phyloP scores from a whole-genome alignment of 129 eudicot genomes.

The Heracleum sosnowskyi region DNA sequence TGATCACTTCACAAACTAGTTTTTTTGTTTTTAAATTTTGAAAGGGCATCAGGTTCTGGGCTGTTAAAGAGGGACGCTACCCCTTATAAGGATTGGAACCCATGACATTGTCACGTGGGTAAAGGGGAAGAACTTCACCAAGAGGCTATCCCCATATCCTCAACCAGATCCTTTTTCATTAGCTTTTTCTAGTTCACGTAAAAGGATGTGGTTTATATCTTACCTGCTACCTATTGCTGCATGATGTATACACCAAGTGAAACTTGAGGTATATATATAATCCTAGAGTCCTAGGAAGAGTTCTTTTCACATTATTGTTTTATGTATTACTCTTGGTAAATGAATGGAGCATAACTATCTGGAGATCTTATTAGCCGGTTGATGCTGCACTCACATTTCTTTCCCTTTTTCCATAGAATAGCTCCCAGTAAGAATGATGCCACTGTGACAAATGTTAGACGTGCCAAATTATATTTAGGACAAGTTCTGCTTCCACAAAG shows the following conservation, averaged over 20 bases:
- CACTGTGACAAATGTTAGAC: background rate
- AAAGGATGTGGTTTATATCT: background rate
- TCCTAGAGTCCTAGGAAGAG: background rate
- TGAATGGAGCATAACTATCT: background rate
- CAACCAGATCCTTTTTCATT: background rate
- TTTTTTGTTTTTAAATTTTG: too few species aligned
- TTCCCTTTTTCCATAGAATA: conserved; percentile 20
- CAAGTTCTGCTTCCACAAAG: conserved; percentile 22
- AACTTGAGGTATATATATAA: background rate
- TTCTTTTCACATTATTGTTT: background rate
- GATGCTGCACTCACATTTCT: conserved; percentile 5
- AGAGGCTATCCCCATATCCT: background rate
- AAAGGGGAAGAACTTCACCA: background rate
- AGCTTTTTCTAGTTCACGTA: background rate
- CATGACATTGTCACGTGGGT: background rate
- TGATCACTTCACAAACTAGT: background rate
- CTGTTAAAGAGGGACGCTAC: background rate
- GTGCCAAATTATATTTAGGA: conserved; percentile 15
- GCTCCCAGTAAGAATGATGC: conserved; percentile 15
- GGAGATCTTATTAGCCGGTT: background rate
- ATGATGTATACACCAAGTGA: background rate
- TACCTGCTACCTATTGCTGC: background rate
- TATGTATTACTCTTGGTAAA: background rate
- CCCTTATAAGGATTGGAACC: background rate
- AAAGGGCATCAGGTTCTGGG: background rate